phyloP scores from a whole-genome alignment of 2,329 filamentous ascomycete species.

The Pseudogymnoascus sp. region DNA sequence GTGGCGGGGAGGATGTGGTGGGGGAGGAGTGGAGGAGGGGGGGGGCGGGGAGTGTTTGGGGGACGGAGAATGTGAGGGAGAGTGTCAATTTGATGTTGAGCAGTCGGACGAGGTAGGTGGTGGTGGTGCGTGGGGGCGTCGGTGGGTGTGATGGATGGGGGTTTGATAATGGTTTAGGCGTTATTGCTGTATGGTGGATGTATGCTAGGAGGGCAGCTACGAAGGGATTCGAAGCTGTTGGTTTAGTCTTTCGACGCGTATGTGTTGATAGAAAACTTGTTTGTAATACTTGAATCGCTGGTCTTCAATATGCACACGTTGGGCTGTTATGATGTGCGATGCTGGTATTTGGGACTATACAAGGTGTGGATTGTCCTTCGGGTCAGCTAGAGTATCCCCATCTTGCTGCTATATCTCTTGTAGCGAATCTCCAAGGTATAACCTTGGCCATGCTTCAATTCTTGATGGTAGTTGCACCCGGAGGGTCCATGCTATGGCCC shows the following conservation, averaged over 20 bases:
- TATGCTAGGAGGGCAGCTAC: neutral
- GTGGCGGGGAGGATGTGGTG: slow-evolving; percentile 46
- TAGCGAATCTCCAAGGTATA: neutral
- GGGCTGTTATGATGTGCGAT: neutral
- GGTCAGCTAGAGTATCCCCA: neutral
- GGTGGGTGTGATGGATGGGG: neutral
- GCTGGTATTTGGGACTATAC: neutral
- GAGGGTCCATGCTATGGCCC: neutral
- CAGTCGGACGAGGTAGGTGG: slow-evolving; percentile 16
- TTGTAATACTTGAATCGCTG: neutral
- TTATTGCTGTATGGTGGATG: neutral
- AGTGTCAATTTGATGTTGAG: slow-evolving; percentile 51
- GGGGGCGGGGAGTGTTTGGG: slow-evolving; percentile 55
- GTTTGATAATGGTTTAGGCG: slow-evolving; percentile 1
- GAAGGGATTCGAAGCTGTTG: slow-evolving; percentile 1
- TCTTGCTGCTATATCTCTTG: neutral
- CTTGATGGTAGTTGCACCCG: neutral
- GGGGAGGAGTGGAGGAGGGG: slow-evolving; percentile 63
- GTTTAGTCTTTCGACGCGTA: neutral
- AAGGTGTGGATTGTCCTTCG: too few relatives aligned
- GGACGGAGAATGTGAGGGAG: slow-evolving; percentile 51
- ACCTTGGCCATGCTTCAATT: neutral
- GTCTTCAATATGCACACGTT: neutral
- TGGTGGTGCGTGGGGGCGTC: neutral
- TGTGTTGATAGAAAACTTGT: neutral